A percentile compares a stretch with the other conserved stretches of the same genome.
Evolutionary conservation across 768 basidiomycete genomes (phyloP).

Genomic region (Stropharia rugosoannulata): DNA sequence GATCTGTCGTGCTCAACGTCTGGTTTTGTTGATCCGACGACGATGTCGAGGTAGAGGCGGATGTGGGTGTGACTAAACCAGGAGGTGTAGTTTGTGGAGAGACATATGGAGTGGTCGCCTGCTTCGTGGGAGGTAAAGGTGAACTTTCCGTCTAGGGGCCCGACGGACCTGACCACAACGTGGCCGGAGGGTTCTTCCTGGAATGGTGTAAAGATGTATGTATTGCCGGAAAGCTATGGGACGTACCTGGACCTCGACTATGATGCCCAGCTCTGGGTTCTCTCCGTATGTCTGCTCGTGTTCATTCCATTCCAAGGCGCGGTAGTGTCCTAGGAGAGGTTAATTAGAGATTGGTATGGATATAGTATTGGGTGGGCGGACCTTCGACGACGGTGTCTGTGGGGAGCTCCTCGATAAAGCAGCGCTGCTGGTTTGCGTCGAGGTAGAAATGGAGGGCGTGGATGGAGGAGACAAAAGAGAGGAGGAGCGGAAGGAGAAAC

Average conservation of each 20-base stretch:
- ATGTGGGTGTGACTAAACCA: conserved; percentile 90
- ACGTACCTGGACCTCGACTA: conserved; percentile 84
- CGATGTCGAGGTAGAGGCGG: conserved; percentile 91
- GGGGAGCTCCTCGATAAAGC: conserved; percentile 96
- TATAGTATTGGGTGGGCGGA: conserved; percentile 27
- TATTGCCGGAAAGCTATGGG: background rate
- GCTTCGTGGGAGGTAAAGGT: conserved; percentile 98
- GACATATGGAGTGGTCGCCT: conserved; percentile 96
- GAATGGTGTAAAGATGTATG: background rate
- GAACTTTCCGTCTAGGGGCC: conserved; percentile 87
- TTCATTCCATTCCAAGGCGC: conserved; percentile 90
- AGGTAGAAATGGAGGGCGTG: conserved; percentile 96
- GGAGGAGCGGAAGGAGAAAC: conserved; percentile 24
- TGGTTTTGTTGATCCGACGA: conserved; percentile 84
- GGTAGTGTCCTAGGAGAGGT: conserved; percentile 76
- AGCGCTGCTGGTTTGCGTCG: conserved; percentile 89
- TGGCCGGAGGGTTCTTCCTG: conserved; percentile 89
- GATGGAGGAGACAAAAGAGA: conserved; percentile 40
- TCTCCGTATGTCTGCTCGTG: conserved; percentile 60
- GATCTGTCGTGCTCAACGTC: conserved; percentile 86
- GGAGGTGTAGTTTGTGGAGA: conserved; percentile 88
- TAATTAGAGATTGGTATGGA: background rate
- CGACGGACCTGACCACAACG: conserved; percentile 84
- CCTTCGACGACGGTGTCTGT: conserved; percentile 95
- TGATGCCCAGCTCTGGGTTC: conserved; percentile 80